A percentile compares a stretch with the other conserved stretches of the same genome.
Conservation (phyloP, 805 yeast species). For the Monosporozyma yasuniensis region DNA sequence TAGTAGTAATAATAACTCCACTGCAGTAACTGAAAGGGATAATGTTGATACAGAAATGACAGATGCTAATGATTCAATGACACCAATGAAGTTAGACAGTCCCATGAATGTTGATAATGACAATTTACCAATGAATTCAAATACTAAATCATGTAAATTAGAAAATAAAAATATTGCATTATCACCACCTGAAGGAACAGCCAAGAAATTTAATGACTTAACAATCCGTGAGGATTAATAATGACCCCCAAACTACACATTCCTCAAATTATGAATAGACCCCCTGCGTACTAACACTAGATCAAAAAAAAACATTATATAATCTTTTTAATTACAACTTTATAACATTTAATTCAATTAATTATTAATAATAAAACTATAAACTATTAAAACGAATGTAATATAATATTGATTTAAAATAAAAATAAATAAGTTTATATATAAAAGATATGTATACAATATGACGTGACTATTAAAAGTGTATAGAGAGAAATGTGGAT, state of each 20-base stretch:
- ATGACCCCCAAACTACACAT: neutral
- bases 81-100: neutral
- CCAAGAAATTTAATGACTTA: constrained; percentile 2
- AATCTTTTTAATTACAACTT: neutral
- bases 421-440: neutral
- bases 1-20: neutral
- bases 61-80: constrained; percentile 3
- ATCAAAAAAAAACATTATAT: neutral
- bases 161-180: neutral
- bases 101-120: neutral
- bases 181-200: constrained; percentile 4
- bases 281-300: neutral
- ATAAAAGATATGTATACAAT: neutral
- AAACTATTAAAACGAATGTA: neutral
- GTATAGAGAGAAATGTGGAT: neutral
- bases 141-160: neutral
- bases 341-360: neutral
- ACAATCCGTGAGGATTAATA: constrained; percentile 3
- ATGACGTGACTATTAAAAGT: neutral
- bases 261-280: too few species aligned
- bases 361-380: neutral
- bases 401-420: neutral
- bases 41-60: neutral
- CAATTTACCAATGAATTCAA: neutral
- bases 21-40: neutral